Evolutionary conservation across 129 eudicot genomes (phyloP).

Genomic region (Chrysanthemum lavandulifolium): DNA sequence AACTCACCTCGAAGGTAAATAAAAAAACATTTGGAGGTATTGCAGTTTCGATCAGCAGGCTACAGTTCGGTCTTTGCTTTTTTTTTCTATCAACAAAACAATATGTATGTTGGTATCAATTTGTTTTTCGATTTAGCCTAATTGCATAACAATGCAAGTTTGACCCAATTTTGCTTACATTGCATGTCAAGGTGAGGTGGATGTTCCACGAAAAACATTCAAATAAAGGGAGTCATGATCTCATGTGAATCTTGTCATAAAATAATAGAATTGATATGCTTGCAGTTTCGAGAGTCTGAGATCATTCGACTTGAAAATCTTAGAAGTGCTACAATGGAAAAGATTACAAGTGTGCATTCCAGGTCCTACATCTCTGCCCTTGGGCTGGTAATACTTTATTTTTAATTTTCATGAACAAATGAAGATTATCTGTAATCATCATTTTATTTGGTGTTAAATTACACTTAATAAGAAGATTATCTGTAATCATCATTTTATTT

Average conservation of each 20-base stretch:
- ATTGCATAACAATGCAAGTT: too few relatives aligned
- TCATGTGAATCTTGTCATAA: not conserved
- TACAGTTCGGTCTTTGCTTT: too few relatives aligned
- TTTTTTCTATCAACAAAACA: not conserved
- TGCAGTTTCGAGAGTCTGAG: conserved; percentile 73
- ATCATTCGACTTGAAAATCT: conserved; percentile 58
- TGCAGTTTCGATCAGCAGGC: too few relatives aligned
- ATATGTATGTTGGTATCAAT: not conserved
- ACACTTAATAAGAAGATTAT: not conserved
- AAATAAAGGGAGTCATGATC: not conserved
- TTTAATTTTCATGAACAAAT: conserved; percentile 1
- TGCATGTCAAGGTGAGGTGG: not conserved
- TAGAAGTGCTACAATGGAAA: conserved; percentile 61
- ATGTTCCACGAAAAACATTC: not conserved
- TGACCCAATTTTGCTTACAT: not conserved
- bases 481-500: not conserved
- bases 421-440: too few relatives aligned
- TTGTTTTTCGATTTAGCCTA: too few relatives aligned
- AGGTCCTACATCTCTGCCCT: conserved; percentile 69
- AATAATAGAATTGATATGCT: conserved; percentile 8
- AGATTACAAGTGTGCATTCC: conserved; percentile 74
- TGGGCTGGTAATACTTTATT: conserved; percentile 54
- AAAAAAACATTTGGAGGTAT: too few relatives aligned
- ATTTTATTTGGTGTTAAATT: too few relatives aligned
- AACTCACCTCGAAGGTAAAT: conserved; percentile 75